phyloP scores from a whole-genome alignment of 192 early-diverging fungal genomes.

The Coemansia sp. region DNA sequence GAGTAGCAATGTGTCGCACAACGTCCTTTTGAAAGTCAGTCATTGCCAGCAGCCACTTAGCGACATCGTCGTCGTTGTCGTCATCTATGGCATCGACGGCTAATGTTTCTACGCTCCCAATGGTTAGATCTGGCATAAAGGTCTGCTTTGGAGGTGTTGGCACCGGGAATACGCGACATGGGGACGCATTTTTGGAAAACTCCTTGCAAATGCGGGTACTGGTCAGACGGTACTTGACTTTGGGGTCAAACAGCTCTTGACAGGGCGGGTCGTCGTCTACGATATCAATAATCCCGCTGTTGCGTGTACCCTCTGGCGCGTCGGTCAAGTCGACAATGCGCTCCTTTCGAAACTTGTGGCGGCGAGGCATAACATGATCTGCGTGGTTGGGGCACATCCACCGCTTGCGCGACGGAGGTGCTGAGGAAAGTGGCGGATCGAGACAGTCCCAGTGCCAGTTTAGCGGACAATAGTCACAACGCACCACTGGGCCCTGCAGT shows the following conservation, averaged over 20 bases:
- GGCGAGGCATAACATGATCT: slow-evolving; percentile 44
- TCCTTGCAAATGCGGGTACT: slow-evolving; percentile 35
- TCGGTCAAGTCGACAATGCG: slow-evolving; percentile 45
- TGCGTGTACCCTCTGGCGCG: slow-evolving; percentile 28
- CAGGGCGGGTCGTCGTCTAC: slow-evolving; percentile 51
- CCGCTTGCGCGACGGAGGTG: slow-evolving; percentile 39
- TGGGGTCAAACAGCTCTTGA: slow-evolving; percentile 49
- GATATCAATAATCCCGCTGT: slow-evolving; percentile 47
- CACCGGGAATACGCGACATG: background rate
- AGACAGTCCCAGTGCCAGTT: slow-evolving; percentile 58
- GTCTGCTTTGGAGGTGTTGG: background rate
- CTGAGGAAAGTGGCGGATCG: slow-evolving; percentile 48
- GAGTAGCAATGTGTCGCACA: slow-evolving; percentile 26
- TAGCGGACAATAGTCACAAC: slow-evolving; percentile 55
- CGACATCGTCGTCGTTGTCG: background rate
- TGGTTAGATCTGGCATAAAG: background rate
- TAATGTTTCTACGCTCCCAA: background rate
- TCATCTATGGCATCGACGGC: background rate
- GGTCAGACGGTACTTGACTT: slow-evolving; percentile 40
- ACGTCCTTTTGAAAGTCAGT: slow-evolving; percentile 48
- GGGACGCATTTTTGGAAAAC: slow-evolving; percentile 21
- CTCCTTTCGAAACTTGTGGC: slow-evolving; percentile 53
- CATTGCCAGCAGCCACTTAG: slow-evolving; percentile 47
- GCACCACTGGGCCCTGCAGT: slow-evolving; percentile 40
- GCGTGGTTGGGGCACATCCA: slow-evolving; percentile 60